Evolutionary conservation across 2,329 filamentous ascomycete genomes (phyloP).

Genomic region (Diplodia sapinea): DNA sequence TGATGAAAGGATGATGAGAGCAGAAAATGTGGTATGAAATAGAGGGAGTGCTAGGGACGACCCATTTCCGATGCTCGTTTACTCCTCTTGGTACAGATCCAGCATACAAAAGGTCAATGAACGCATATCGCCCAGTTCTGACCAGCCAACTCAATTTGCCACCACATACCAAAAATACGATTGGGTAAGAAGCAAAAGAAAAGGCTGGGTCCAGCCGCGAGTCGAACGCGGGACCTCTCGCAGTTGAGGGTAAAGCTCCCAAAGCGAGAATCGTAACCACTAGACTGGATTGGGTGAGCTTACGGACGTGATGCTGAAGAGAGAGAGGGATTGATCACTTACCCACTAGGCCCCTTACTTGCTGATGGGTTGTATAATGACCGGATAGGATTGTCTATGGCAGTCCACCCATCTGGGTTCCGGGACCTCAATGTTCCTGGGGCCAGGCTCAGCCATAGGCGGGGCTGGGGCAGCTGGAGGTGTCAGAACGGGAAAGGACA

Average conservation of each 20-base stretch:
- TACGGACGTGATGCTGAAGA: background rate
- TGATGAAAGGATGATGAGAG: no score
- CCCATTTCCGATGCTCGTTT: no score
- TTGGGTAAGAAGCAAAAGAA: background rate
- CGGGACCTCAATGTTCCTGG: no score
- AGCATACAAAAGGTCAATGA: no score
- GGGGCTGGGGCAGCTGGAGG: no score
- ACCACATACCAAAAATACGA: background rate
- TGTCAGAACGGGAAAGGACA: no score
- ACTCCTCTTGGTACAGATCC: no score
- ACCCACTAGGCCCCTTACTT: constrained; percentile 18
- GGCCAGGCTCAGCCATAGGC: no score
- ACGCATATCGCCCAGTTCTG: no score
- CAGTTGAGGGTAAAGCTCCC: constrained; percentile 5
- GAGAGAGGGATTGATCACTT: background rate
- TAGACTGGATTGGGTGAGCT: constrained; percentile 21
- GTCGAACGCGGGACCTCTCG: constrained; percentile 25
- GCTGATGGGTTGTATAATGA: background rate
- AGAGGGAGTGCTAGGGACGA: no score
- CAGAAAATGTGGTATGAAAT: no score
- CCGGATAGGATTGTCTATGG: background rate
- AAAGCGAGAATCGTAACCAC: constrained; percentile 29
- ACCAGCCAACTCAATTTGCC: background rate
- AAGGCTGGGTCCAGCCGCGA: constrained; percentile 16
- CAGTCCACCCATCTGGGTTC: background rate